These are phyloP conservation scores for Salvia hispanica DNA, from an alignment of 257 asterid genomes.

Conservation along the genomic window DNA sequence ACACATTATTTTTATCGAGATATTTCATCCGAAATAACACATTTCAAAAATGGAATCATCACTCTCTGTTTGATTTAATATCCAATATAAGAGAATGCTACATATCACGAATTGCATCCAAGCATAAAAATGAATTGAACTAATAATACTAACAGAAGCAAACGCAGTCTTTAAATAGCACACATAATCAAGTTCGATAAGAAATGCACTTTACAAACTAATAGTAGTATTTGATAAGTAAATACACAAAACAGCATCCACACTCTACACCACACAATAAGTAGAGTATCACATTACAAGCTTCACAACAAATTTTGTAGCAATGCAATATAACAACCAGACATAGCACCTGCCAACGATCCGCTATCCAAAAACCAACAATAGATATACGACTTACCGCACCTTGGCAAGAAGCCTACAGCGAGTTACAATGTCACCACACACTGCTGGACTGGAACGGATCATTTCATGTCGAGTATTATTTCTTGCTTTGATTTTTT, in stretches of 20 bases:
- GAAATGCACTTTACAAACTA: slow-evolving; percentile 30
- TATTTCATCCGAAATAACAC: too few species aligned
- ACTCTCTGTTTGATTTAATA: too few species aligned
- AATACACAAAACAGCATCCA: slow-evolving; percentile 3
- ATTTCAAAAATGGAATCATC: too few species aligned
- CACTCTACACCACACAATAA: slow-evolving; percentile 26
- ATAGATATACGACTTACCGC: neutral
- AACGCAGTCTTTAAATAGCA: slow-evolving; percentile 20
- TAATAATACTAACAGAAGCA: slow-evolving; percentile 1
- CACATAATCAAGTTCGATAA: slow-evolving; percentile 19
- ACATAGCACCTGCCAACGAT: slow-evolving; percentile 24
- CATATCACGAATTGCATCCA: too few species aligned
- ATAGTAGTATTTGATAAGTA: neutral
- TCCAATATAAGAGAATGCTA: too few species aligned
- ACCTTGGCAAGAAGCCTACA: neutral
- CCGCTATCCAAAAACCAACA: slow-evolving; percentile 27
- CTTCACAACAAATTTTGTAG: slow-evolving; percentile 9
- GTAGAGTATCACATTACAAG: slow-evolving; percentile 24
- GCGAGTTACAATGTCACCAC: neutral
- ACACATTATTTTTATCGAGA: too few species aligned
- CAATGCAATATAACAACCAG: neutral
- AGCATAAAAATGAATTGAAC: neutral
- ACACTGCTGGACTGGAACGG: slow-evolving; percentile 25
- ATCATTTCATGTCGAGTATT: neutral
- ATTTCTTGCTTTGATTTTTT: slow-evolving; percentile 32